Evolutionary conservation across 345 rosid genomes (phyloP), one percentile per base, ranked within the genome.

Genomic region (Rhodamnia argentea): DNA sequence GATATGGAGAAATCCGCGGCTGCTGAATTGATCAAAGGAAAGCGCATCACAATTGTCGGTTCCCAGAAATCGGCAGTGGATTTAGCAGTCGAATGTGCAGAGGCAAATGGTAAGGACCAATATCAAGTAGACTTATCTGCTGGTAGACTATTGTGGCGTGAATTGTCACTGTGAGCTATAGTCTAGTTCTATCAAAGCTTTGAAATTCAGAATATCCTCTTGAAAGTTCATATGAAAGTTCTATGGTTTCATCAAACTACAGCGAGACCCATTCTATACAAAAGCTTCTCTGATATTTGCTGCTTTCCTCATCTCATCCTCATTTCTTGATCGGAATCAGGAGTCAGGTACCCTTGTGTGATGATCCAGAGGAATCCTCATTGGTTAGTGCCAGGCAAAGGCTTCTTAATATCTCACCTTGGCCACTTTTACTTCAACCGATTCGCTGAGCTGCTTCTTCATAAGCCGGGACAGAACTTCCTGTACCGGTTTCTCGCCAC

Each of bases 381-480:
- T 74, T 92, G 94, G 94, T 82, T 60, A 37, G 29, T 84, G 8
- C 86, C 88, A 3, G 1, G 50, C 37, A 32, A 84, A 16, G 22
- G 2, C n/a, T 8, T 74, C 24, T 74, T 70, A 81, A 86, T 86
- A 40, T 20, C 86, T 13, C 26, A 5, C 27, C 2, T 90, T 7
- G 90, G 86, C 22, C 53, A 64, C 76, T 70, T 92, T 50, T 90
- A 75, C 85, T 62, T 84, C 81, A 90, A 82, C 64, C 92, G 92
- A 40, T 90, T 92, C 7, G 70, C 90, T 1, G 90, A 88, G 81
- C 76, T 90, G 13, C 16, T 86, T 55, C 32, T 91, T 64, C 92
- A 90, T 87, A 90, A 89, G 88, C 94, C 92, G 10, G 92, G 89
- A 4, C 91, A 92, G 86, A 52, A 88, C 5, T n/a, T 87, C 84